Conservation (phyloP, 306 rosid genomes). For the Lotus japonicus region DNA sequence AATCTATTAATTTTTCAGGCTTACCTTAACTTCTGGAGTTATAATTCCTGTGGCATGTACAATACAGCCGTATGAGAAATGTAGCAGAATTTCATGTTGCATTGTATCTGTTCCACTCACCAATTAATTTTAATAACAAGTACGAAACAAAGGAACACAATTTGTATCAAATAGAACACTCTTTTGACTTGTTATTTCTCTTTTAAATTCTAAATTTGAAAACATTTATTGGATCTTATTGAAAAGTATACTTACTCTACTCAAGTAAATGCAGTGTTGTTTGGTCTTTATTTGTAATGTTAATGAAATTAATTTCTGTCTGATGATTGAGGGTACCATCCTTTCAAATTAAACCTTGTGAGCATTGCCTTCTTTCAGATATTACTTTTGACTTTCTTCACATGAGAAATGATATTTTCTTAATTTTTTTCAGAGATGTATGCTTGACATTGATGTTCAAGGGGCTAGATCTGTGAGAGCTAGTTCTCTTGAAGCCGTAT, state of each 20-base stretch:
- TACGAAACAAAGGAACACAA: background rate
- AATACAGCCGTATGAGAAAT: background rate
- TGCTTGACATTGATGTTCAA: conserved; percentile 95
- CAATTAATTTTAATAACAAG: background rate
- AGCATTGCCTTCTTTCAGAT: conserved; percentile 6
- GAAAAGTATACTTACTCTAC: background rate
- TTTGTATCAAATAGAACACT: background rate
- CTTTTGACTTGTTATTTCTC: background rate
- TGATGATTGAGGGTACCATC: background rate
- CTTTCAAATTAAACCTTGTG: conserved; percentile 1
- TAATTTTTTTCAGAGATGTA: conserved; percentile 58
- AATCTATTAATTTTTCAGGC: background rate
- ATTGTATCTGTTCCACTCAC: background rate
- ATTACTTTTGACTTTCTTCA: background rate
- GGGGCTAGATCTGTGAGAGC: conserved; percentile 80
- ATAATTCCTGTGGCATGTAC: background rate
- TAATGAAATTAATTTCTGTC: background rate
- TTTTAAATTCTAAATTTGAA: background rate
- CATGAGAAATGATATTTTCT: conserved; percentile 2
- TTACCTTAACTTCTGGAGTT: background rate
- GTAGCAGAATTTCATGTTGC: background rate
- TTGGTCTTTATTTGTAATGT: background rate
- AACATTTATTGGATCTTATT: no score
- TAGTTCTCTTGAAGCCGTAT: conserved; percentile 70
- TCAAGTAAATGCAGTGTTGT: background rate